Base-by-base conservation (phyloP, 2,329 filamentous ascomycete genomes). In the Esteya vermicola region DNA sequence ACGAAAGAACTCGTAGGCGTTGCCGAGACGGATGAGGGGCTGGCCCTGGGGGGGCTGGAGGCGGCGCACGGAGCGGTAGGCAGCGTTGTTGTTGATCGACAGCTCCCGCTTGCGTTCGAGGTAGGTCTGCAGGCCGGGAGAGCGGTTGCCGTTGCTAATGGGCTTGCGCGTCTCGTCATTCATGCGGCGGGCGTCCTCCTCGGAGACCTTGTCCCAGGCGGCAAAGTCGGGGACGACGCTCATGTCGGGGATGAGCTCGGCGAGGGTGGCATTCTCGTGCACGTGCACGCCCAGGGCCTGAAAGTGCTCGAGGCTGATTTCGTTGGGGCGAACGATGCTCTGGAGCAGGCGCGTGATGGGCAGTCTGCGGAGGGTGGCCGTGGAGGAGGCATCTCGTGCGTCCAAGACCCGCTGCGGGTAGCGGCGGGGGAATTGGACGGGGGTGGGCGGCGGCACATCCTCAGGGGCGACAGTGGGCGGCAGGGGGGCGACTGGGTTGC, bases 1-100 rank as follows among this genome's bases (percentile, higher is more conserved):
- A 39, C 72, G 71, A 57, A 70, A 80, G 55, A 80, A 79, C 54
- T 79, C 75, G 48, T 78, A 79, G 6, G 71, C 67, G 47, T 77
- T 78, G 13, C 75, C 75, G 8, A 80, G 56, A 7, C 74, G 68
- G 23, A 67, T 64, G 27, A 68, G 61, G 34, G 63, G 57, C 49
- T 68, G 66, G 31, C 74, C 75, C 31, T 64, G 65, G 26, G 65
- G 34, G 1, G 70, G 59, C 6, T 65, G 63, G n/a, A 78, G 59
- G 33, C 75, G 67, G 20, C 74, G 68, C 40, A 79, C 67, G 2
- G 72, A 72, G 21, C 73, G 68, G 51, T 76, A 80, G 8, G 75
- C 75, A 31, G 67, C 61, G 32, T 70, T 64, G 45, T 80, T 80
- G 20, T 58, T 48, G 39, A 66, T 64, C 14, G 64, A 67, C 8